Conservation (phyloP, 2,329 filamentous ascomycete species). For the Microsporum audouinii region DNA sequence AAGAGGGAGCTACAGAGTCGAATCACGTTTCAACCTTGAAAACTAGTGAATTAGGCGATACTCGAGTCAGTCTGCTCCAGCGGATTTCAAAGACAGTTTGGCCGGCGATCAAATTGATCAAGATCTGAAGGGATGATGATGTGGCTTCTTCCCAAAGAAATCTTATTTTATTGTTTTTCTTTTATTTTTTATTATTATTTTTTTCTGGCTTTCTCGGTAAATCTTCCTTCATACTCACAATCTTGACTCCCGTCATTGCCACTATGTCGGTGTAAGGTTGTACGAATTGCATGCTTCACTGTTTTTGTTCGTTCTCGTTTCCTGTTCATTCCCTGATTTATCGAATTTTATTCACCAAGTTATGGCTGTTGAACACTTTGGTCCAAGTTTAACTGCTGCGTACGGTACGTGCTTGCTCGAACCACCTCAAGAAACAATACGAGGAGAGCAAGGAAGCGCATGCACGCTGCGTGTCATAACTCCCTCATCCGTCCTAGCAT, state of each 20-base stretch:
- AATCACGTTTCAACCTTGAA: neutral
- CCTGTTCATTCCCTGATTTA: neutral
- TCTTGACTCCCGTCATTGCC: neutral
- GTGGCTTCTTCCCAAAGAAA: neutral
- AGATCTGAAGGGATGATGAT: constrained; percentile 2
- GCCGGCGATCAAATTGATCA: constrained; percentile 2
- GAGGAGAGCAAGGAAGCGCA: neutral
- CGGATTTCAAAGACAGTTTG: neutral
- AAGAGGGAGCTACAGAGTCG: neutral
- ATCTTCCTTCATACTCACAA: neutral
- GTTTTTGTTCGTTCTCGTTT: neutral
- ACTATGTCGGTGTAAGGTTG: constrained; percentile 6
- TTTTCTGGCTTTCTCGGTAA: neutral
- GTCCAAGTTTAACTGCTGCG: neutral
- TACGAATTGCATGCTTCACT: neutral
- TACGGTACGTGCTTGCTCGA: neutral
- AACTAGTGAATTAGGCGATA: neutral
- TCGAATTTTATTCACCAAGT: constrained; percentile 2
- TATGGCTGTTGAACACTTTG: neutral
- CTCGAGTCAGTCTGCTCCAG: constrained; percentile 1
- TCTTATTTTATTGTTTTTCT: neutral
- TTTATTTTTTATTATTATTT: neutral
- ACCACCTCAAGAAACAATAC: neutral
- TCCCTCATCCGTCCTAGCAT: constrained; percentile 1
- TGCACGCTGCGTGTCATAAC: constrained; percentile 4